These are phyloP conservation scores for Viridothelium virens DNA, from an alignment of 495 filamentous ascomycete genomes.

Conservation along the genomic window DNA sequence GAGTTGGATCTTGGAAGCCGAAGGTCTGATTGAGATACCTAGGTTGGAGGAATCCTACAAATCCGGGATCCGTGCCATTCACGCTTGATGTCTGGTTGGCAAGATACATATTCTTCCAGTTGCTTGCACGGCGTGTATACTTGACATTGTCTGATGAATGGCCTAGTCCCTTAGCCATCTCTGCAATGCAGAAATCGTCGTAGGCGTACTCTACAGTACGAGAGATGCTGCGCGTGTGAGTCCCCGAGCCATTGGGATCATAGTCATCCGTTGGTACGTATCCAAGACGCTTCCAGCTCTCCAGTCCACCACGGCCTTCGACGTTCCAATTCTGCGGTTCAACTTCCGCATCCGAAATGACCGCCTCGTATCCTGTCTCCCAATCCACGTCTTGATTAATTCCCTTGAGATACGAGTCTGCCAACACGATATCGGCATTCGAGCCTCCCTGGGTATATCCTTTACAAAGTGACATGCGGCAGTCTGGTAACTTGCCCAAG, in stretches of 20 bases:
- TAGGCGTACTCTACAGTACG: constrained; percentile 72
- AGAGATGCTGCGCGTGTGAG: constrained; percentile 62
- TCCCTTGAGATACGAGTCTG: constrained; percentile 60
- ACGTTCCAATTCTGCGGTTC: constrained; percentile 66
- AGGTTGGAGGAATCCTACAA: constrained; percentile 25
- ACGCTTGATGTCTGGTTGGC: constrained; percentile 19
- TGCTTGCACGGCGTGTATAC: constrained; percentile 48
- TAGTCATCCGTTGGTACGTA: constrained; percentile 65
- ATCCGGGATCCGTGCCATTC: constrained; percentile 25
- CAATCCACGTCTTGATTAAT: constrained; percentile 54
- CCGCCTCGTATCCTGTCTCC: constrained; percentile 60
- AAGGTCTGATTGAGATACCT: constrained; percentile 25
- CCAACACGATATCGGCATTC: constrained; percentile 68
- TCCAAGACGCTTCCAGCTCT: constrained; percentile 57
- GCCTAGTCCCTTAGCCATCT: constrained; percentile 50
- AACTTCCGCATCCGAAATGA: constrained; percentile 70
- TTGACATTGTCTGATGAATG: constrained; percentile 45
- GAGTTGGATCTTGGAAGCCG: constrained; percentile 35
- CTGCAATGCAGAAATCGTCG: constrained; percentile 66
- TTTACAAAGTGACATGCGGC: constrained; percentile 44
- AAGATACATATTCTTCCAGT: constrained; percentile 41
- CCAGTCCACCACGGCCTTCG: constrained; percentile 59
- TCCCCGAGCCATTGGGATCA: constrained; percentile 56
- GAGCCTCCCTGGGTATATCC: constrained; percentile 69
- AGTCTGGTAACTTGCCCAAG: constrained; percentile 62